Evolutionary conservation across 108 stramenopile genomes (phyloP), one percentile per base, ranked within the genome.

Genomic region (Fragilariopsis cylindrus): DNA sequence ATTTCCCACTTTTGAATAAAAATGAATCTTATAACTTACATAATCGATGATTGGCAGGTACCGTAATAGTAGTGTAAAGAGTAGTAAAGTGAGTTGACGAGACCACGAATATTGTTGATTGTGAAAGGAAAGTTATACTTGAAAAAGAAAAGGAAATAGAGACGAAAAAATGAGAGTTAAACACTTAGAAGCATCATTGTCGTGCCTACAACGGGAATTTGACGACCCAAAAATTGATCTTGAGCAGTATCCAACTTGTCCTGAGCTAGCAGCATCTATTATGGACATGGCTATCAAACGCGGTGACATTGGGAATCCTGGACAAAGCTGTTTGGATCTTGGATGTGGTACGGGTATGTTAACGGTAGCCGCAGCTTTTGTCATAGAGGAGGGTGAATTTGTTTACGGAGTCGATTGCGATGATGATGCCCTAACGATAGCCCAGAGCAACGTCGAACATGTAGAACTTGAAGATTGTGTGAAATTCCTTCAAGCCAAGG

Each of bases 291-390:
- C 97, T 3, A 85, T 98, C 47, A 78, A 90, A 7, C 81, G 90
- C 46, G 79, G 84, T 4, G 96, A 95, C 49, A 74, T 90, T 19
- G 84, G 76, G 18, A 63, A 13, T n/a, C 75, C 82, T 54, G 87
- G 87, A 11, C 80, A 66, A 7, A 76, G 80, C 9, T 94, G 88
- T 43, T 65, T 92, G 21, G 98, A 98, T 75, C 71, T 98, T n/a
- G 97, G 98, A 44, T 97, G 94, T 73, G 98, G 98, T 3, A 98
- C 97, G 16, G 97, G 97, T 18, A 98, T 97, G 91, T 81, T 98
- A 30, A 71, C 82, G 3, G 74, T 93, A 4, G 96, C 82, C 4
- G 82, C 87, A 43, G 91, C 88, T 9, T 67, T 97, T 21, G 90
- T 96, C 4, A 58, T 67, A 39, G 66, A 57, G 15, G 89, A 91